Evolutionary conservation across 2,329 filamentous ascomycete species (phyloP).

Genomic region (Thelonectria olida): DNA sequence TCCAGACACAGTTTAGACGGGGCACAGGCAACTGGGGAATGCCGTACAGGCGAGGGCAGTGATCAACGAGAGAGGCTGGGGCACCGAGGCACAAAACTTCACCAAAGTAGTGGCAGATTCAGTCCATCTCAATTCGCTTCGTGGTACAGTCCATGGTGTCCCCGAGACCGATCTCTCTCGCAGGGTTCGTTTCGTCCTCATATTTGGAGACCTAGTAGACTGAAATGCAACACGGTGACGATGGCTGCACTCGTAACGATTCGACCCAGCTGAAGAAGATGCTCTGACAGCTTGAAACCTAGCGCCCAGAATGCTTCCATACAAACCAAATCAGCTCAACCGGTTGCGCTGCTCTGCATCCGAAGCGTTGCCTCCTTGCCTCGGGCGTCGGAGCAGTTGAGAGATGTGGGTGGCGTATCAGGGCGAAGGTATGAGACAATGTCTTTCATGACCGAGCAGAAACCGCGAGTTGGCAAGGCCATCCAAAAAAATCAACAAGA

Average conservation of each 20-base stretch:
- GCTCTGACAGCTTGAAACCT: not conserved
- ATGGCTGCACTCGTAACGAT: slow-evolving; percentile 3
- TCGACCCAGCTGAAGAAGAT: not conserved
- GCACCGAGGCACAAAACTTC: slow-evolving; percentile 13
- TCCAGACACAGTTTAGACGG: slow-evolving; percentile 32
- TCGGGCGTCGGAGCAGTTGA: slow-evolving; percentile 19
- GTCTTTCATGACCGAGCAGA: slow-evolving; percentile 34
- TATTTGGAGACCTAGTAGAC: not conserved
- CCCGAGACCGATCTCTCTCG: slow-evolving; percentile 23
- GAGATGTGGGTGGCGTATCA: slow-evolving; percentile 22
- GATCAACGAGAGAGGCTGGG: slow-evolving; percentile 28
- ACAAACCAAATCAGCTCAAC: not conserved
- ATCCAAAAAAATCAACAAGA: slow-evolving; percentile 23
- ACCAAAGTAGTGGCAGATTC: slow-evolving; percentile 6
- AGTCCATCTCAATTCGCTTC: slow-evolving; percentile 11
- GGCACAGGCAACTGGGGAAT: slow-evolving; percentile 31
- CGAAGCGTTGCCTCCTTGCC: slow-evolving; percentile 32
- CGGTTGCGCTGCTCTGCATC: slow-evolving; percentile 16
- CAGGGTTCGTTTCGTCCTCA: slow-evolving; percentile 8
- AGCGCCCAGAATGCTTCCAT: not conserved
- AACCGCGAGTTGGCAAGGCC: slow-evolving; percentile 14
- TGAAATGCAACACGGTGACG: not conserved
- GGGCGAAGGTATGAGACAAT: slow-evolving; percentile 39
- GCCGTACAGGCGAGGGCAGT: slow-evolving; percentile 15
- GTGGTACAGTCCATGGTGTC: slow-evolving; percentile 21